Percentiles rank a stretch among this genome's conserved stretches.
Conservation (phyloP, 139 green algal genomes). For the Closterium sp. region DNA sequence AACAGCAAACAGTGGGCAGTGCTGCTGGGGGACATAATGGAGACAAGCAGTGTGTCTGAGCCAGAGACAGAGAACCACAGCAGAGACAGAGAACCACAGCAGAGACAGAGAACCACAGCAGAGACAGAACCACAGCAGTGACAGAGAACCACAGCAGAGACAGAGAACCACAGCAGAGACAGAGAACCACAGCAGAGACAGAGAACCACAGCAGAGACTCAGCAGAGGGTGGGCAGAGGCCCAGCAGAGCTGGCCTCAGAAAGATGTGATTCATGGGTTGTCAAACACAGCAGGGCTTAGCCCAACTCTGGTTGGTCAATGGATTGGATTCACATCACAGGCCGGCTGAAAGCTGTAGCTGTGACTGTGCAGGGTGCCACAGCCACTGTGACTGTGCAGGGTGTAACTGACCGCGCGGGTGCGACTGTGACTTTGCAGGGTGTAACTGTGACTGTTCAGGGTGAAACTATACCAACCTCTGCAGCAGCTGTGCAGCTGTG, state of each 20-base stretch:
- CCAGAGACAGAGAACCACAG: neutral
- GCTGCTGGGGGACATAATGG: neutral
- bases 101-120: neutral
- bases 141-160: neutral
- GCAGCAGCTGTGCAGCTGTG: too few relatives aligned
- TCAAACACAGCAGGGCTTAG: neutral
- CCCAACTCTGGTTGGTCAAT: constrained; percentile 17
- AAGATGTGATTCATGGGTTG: neutral
- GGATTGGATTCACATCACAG: constrained; percentile 10
- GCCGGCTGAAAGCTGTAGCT: constrained; percentile 37
- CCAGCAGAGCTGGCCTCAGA: neutral
- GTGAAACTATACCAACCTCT: too few relatives aligned
- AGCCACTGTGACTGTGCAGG: too few relatives aligned
- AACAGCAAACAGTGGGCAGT: neutral
- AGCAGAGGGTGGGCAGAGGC: neutral
- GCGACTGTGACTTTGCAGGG: too few relatives aligned
- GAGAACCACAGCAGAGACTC: neutral
- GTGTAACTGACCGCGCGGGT: too few relatives aligned
- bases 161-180: neutral
- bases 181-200: neutral
- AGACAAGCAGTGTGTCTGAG: neutral
- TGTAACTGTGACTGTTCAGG: too few relatives aligned
- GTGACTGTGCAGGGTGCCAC: too few relatives aligned
- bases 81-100: neutral
- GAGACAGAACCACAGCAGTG: too few relatives aligned